Conservation (phyloP, 148 eudicot species). For the Rhododendron mucronatum region DNA sequence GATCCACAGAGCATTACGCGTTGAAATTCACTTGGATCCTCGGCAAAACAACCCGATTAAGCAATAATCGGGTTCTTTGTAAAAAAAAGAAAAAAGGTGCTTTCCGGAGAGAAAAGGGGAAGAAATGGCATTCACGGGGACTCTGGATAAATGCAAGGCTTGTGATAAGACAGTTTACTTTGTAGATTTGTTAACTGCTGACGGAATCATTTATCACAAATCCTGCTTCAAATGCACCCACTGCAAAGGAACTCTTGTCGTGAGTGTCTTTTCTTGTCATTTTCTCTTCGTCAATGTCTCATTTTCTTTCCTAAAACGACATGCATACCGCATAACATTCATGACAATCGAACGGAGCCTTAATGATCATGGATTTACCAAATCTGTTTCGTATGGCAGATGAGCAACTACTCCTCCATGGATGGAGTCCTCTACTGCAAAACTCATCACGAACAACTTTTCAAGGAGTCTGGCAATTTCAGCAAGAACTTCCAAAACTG, state of each 20-base stretch:
- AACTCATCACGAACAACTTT: constrained; percentile 92
- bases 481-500: constrained; percentile 86
- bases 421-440: constrained; percentile 98
- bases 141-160: constrained; percentile 95
- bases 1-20: neutral
- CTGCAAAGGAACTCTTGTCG: constrained; percentile 96
- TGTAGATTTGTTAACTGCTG: constrained; percentile 81
- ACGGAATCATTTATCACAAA: constrained; percentile 82
- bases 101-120: neutral
- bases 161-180: constrained; percentile 96
- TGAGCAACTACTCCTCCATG: constrained; percentile 99
- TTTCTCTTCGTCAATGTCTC: neutral
- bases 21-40: neutral
- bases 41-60: neutral
- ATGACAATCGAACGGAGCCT: neutral
- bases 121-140: constrained; percentile 88
- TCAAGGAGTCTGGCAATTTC: constrained; percentile 92
- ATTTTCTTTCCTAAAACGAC: neutral
- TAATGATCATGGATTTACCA: no score
- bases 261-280: constrained; percentile 8
- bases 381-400: constrained; percentile 31
- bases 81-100: neutral
- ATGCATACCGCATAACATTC: neutral
- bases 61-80: neutral
- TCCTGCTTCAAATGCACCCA: constrained; percentile 94